These are phyloP conservation scores for Eucalyptus albens DNA, from an alignment of 345 rosid genomes.

Conservation along the genomic window DNA sequence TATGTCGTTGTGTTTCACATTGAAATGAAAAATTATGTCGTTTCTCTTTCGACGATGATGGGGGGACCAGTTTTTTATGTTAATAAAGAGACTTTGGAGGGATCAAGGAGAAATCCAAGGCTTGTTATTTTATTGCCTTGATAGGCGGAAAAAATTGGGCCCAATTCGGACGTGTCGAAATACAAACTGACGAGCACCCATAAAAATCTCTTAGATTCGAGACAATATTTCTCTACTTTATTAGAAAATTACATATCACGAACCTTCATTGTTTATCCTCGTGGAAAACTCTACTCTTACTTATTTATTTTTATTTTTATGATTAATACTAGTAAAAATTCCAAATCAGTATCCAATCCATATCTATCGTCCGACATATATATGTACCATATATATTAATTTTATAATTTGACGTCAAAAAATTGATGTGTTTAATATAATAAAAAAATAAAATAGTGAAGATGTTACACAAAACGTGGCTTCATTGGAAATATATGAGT, in stretches of 20 bases:
- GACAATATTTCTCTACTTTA: not conserved
- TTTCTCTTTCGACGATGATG: not conserved
- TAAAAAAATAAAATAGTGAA: not conserved
- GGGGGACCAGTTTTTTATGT: not conserved
- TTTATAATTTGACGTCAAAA: no score
- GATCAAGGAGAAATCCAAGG: not conserved
- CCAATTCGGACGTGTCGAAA: not conserved
- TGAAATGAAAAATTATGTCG: not conserved
- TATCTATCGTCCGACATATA: not conserved
- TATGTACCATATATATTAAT: no score
- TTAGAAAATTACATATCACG: not conserved
- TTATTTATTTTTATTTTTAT: no score
- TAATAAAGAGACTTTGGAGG: not conserved
- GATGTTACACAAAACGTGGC: not conserved
- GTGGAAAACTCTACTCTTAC: not conserved
- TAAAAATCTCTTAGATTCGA: not conserved
- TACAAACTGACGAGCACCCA: not conserved
- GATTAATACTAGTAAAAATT: no score
- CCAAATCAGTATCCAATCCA: not conserved
- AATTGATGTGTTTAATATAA: no score
- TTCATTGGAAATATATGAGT: not conserved
- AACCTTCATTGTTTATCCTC: not conserved
- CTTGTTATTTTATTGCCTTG: not conserved
- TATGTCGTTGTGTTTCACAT: not conserved
- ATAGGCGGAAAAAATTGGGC: not conserved